phyloP scores from a whole-genome alignment of 768 basidiomycete genomes.

The Kwoniella bestiolae region DNA sequence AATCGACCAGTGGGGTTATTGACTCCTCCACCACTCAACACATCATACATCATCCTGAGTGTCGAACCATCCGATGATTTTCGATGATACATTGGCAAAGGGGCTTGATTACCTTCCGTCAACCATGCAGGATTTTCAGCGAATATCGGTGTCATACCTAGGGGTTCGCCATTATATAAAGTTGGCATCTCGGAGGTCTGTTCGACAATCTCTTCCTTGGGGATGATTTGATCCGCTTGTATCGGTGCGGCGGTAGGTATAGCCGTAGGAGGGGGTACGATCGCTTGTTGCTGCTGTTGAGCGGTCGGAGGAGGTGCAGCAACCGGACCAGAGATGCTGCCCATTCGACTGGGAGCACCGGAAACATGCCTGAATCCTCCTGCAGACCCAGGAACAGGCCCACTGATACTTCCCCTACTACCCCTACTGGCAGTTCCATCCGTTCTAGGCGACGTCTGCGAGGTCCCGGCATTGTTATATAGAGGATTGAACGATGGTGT shows the following conservation, averaged over 20 bases:
- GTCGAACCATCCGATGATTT: constrained; percentile 43
- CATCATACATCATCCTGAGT: constrained; percentile 46
- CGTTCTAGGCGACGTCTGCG: constrained; percentile 31
- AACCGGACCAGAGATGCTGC: constrained; percentile 1
- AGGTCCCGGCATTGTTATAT: constrained; percentile 9
- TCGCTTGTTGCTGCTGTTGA: background rate
- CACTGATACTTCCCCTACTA: constrained; percentile 26
- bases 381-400: background rate
- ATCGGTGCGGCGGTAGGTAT: background rate
- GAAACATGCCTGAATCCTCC: constrained; percentile 4
- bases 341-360: constrained; percentile 11
- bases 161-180: constrained; percentile 35
- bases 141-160: constrained; percentile 35
- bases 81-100: constrained; percentile 44
- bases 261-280: background rate
- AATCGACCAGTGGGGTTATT: constrained; percentile 9
- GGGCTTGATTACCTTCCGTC: constrained; percentile 33
- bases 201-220: constrained; percentile 30
- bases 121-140: constrained; percentile 46
- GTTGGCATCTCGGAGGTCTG: constrained; percentile 23
- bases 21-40: constrained; percentile 8
- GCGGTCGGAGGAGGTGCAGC: constrained; percentile 1
- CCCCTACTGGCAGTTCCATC: constrained; percentile 26
- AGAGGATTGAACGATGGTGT: background rate
- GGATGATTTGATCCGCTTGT: background rate